These are phyloP conservation scores for Trametes maxima DNA, from an alignment of 768 basidiomycete species.

Conservation along the genomic window DNA sequence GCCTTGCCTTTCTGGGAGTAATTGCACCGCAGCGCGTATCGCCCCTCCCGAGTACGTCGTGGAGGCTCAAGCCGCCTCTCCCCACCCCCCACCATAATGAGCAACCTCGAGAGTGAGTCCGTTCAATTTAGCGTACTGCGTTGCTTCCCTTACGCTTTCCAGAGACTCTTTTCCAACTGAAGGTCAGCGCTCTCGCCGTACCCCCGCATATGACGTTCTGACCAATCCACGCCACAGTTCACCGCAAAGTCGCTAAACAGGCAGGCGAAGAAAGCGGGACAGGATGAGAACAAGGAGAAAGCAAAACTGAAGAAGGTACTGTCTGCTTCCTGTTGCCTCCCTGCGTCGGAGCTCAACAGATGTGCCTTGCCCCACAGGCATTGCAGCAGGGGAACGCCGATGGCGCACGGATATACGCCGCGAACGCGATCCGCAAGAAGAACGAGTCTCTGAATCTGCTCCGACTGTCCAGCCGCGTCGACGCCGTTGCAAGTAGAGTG, in stretches of 20 bases:
- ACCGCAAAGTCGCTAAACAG: constrained; percentile 94
- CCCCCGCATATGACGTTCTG: constrained; percentile 4
- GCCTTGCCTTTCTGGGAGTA: constrained; percentile 9
- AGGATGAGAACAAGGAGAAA: constrained; percentile 91
- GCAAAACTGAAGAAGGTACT: constrained; percentile 88
- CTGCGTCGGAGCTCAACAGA: neutral
- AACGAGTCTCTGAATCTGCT: constrained; percentile 91
- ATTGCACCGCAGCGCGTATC: constrained; percentile 20
- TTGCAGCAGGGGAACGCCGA: constrained; percentile 96
- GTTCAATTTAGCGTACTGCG: neutral
- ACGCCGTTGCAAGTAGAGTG: constrained; percentile 94
- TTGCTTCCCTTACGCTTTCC: constrained; percentile 36
- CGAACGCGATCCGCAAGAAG: constrained; percentile 98
- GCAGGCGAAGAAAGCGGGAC: constrained; percentile 97
- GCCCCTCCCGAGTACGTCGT: constrained; percentile 1
- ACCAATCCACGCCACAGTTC: constrained; percentile 58
- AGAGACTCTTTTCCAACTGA: constrained; percentile 99
- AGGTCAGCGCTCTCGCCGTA: constrained; percentile 51
- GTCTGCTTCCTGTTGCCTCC: neutral
- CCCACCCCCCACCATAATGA: constrained; percentile 48
- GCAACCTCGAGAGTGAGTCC: constrained; percentile 85
- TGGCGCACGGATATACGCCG: constrained; percentile 96
- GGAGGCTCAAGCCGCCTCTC: constrained; percentile 12
- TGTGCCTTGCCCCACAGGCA: constrained; percentile 55
- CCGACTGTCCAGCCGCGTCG: constrained; percentile 86